Percentiles rank a stretch among this genome's conserved stretches.
These are phyloP conservation scores for Fragilaria crotonensis DNA, from an alignment of 108 stramenopile species.

Conservation along the genomic window DNA sequence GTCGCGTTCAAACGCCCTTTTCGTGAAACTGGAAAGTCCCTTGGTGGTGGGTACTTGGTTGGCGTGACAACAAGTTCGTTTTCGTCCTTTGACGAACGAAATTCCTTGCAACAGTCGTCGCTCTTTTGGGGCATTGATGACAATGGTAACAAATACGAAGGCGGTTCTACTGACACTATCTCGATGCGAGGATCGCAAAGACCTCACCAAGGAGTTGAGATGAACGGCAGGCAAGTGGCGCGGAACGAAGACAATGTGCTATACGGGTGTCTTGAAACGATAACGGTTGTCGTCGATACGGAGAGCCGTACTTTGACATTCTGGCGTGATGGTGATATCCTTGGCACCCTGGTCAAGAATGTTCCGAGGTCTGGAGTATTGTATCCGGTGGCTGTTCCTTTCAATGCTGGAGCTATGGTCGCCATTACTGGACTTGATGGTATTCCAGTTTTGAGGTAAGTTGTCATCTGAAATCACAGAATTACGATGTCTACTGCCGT, in stretches of 20 bases:
- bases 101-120: conserved; percentile 35
- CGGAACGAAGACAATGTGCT: conserved; percentile 23
- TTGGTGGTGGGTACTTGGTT: conserved; percentile 44
- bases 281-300: conserved; percentile 32
- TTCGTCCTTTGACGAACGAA: conserved; percentile 27
- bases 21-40: conserved; percentile 12
- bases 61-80: conserved; percentile 41
- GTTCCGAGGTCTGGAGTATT: conserved; percentile 25
- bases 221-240: conserved; percentile 14
- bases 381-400: conserved; percentile 38
- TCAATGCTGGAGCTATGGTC: conserved; percentile 31
- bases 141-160: conserved; percentile 34
- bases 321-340: conserved; percentile 24
- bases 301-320: conserved; percentile 32
- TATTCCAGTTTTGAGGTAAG: conserved; percentile 9
- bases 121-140: conserved; percentile 50
- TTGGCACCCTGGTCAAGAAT: conserved; percentile 36
- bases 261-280: conserved; percentile 32
- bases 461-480: too few relatives aligned
- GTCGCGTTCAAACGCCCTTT: conserved; percentile 34
- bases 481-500: too few relatives aligned
- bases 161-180: neutral
- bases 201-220: conserved; percentile 8
- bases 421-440: conserved; percentile 29
- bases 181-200: conserved; percentile 4